Conservation (phyloP, 2,329 filamentous ascomycete species). For the Xylariaceae sp. region DNA sequence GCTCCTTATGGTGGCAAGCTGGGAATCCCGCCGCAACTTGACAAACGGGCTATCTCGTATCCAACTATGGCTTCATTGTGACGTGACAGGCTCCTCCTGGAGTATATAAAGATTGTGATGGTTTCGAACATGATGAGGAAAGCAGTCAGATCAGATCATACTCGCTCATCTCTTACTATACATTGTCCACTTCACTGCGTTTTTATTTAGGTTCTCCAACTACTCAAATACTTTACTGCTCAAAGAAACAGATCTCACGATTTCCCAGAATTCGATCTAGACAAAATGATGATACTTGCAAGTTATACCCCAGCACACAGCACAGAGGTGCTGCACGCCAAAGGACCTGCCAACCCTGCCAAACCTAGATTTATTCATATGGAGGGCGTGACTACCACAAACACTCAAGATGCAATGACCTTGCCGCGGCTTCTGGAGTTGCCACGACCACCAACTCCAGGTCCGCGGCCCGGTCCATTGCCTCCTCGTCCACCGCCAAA, state of each 20-base stretch:
- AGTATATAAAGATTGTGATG: constrained; percentile 20
- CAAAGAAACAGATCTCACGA: too few species aligned
- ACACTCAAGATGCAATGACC: not conserved
- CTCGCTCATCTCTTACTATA: constrained; percentile 4
- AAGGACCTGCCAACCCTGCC: too few species aligned
- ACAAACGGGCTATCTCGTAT: too few species aligned
- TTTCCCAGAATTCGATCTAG: not conserved
- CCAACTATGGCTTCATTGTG: not conserved
- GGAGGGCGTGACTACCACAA: not conserved
- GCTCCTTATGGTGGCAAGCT: too few species aligned
- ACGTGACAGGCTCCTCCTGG: constrained; percentile 10
- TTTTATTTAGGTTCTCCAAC: not conserved
- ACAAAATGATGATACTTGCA: constrained; percentile 10
- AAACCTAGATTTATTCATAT: too few species aligned
- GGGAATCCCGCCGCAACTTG: too few species aligned
- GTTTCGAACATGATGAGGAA: too few species aligned
- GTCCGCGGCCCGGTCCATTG: constrained; percentile 25
- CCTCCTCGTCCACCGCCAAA: constrained; percentile 26
- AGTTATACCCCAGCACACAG: not conserved
- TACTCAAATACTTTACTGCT: not conserved
- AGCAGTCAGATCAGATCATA: constrained; percentile 2
- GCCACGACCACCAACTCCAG: constrained; percentile 31
- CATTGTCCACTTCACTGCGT: not conserved
- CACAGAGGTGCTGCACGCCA: not conserved
- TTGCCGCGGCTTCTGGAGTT: constrained; percentile 19